Conservation (phyloP, 768 basidiomycete species). For the Termitomyces sp. region DNA sequence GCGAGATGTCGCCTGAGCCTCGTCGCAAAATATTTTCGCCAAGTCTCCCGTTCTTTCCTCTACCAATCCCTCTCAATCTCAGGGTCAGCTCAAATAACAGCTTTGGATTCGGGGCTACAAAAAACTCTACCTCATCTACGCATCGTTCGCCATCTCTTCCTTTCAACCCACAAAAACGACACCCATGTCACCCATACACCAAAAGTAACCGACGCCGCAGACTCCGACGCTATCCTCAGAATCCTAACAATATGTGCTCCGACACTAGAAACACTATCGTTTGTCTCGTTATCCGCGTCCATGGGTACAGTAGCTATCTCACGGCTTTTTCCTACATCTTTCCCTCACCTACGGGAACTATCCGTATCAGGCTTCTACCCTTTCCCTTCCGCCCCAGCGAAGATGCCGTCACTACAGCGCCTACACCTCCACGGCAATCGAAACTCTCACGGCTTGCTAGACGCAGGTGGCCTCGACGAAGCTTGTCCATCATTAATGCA, state of each 20-base stretch:
- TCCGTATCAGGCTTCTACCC: conserved; percentile 47
- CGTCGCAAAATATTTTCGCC: conserved; percentile 36
- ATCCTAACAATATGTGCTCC: no score
- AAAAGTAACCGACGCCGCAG: conserved; percentile 4
- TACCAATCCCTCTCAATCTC: conserved; percentile 35
- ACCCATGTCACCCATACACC: not conserved
- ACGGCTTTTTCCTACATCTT: conserved; percentile 36
- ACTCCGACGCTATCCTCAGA: conserved; percentile 19
- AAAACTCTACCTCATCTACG: no score
- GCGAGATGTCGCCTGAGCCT: conserved; percentile 27
- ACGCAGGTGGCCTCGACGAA: conserved; percentile 31
- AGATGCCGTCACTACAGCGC: conserved; percentile 33
- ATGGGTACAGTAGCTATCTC: conserved; percentile 38
- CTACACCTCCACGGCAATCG: conserved; percentile 47
- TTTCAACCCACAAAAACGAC: conserved; percentile 34
- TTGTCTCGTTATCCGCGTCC: no score
- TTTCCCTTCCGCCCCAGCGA: conserved; percentile 32
- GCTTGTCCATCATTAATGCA: conserved; percentile 36
- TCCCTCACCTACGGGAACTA: conserved; percentile 38
- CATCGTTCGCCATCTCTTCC: conserved; percentile 41
- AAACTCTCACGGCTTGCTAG: conserved; percentile 45
- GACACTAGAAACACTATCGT: no score
- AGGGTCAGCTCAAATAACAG: no score
- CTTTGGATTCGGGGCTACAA: no score
- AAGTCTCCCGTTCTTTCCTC: conserved; percentile 33